Percentiles rank a stretch among this genome's conserved stretches.
Evolutionary conservation across 805 yeast genomes (phyloP).

Genomic region (Ogataea nakhonphanomensis): DNA sequence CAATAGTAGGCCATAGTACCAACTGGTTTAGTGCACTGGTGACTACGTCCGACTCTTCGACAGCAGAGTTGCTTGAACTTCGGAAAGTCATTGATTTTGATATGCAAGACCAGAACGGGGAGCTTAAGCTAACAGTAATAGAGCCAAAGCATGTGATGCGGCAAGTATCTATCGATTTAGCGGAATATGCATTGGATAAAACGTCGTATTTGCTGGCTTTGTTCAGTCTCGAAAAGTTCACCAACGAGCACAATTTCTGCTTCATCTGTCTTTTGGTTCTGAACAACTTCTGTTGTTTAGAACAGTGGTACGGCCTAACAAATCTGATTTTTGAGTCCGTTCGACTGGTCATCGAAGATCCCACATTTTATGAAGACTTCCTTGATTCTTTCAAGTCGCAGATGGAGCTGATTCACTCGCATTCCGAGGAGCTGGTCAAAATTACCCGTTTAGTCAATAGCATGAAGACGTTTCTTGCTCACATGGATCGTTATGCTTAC

Average conservation of each 20-base stretch:
- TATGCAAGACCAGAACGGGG: conserved; percentile 27
- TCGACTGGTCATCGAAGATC: conserved; percentile 25
- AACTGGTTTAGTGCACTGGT: conserved; percentile 26
- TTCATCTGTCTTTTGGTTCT: conserved; percentile 48
- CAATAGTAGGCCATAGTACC: conserved; percentile 12
- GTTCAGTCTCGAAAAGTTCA: conserved; percentile 33
- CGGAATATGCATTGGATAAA: conserved; percentile 55
- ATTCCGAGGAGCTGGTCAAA: conserved; percentile 12
- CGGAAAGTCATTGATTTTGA: conserved; percentile 33
- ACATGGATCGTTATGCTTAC: conserved; percentile 11
- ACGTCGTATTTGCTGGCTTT: conserved; percentile 49
- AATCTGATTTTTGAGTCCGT: conserved; percentile 40
- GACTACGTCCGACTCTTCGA: conserved; percentile 47
- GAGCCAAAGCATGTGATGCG: conserved; percentile 37
- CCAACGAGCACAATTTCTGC: conserved; percentile 55
- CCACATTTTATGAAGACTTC: conserved; percentile 31
- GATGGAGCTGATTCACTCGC: conserved; percentile 37
- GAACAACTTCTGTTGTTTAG: conserved; percentile 60
- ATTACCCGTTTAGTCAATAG: conserved; percentile 5
- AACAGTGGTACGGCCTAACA: conserved; percentile 59
- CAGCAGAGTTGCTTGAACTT: conserved; percentile 44
- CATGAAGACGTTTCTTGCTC: conserved; percentile 14
- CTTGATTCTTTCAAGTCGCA: conserved; percentile 35
- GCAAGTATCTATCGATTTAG: conserved; percentile 37
- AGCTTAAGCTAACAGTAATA: conserved; percentile 40